Evolutionary conservation across 257 asterid genomes (phyloP), one percentile per base, ranked within the genome.

Genomic region (Gardenia jasminoides): DNA sequence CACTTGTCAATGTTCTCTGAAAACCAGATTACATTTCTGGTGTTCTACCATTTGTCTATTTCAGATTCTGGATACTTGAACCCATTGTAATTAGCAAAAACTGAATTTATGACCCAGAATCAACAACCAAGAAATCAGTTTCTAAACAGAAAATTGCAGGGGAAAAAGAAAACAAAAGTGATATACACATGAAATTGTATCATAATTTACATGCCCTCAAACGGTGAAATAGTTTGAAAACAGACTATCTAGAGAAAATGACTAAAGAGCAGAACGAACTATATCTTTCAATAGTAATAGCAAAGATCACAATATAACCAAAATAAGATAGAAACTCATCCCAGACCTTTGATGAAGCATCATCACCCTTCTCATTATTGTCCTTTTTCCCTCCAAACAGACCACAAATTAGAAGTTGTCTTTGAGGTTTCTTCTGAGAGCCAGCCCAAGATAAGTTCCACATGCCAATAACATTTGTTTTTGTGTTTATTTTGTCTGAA

Each of bases 371-470:
- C 59, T 90, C 97, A 74, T 81, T 85, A 74, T 39, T 81, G 62
- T 90, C 92, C 83, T 91, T 92, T 82, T 90, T 91, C 28, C 97
- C 94, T 19, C 98, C 98, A 89, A 94, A 94, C 82, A 94, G 87
- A 52, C 90, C 91, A 73, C 83, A 80, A 83, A 94, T 88, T 58
- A 80, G 83, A 52, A 90, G 87, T 80, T 91, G 88, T 78, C 87
- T 88, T 43, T 39, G 83, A 50, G 59, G 59, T 50, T 77, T 83
- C 73, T 77, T 84, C 39, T 50, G 74, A 75, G 33, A 36, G 39
- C 65, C 69, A 72, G 70, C 59, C 76, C 78, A 72, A 44, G 89
- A 71, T 46, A 39, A 74, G 33, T 78, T 81, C 80, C 81, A 26
- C 48, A 70, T 74, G 70, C 72, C 78, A 59, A 77, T 74, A 30